These are phyloP conservation scores for Amylocarpus encephaloides DNA, from an alignment of 2,329 filamentous ascomycete species.

Conservation along the genomic window DNA sequence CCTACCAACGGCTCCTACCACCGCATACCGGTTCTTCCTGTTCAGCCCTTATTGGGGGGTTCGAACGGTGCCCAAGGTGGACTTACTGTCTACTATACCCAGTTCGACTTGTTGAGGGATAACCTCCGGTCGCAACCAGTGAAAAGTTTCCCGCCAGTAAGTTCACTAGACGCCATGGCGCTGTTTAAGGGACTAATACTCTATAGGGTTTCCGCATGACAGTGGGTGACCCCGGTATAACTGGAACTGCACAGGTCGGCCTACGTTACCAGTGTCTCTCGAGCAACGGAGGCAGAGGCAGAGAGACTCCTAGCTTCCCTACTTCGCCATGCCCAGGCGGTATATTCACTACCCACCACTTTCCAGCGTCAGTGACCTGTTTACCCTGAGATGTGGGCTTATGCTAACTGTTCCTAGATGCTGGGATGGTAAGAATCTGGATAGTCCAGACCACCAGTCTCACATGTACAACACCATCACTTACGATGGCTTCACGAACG, in stretches of 20 bases:
- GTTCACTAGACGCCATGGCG: neutral
- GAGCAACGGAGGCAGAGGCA: slow-evolving; percentile 7
- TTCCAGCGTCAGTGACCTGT: slow-evolving; percentile 18
- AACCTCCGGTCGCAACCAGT: slow-evolving; percentile 12
- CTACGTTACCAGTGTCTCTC: slow-evolving; percentile 12
- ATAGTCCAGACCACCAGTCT: slow-evolving; percentile 17
- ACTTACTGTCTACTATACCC: slow-evolving; percentile 18
- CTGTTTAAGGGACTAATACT: slow-evolving; percentile 2
- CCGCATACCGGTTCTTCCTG: slow-evolving; percentile 9
- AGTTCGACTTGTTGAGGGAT: slow-evolving; percentile 9
- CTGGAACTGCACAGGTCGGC: slow-evolving; percentile 5
- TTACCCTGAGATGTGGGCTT: neutral
- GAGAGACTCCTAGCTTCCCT: slow-evolving; percentile 11
- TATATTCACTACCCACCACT: slow-evolving; percentile 31
- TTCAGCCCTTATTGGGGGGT: slow-evolving; percentile 8
- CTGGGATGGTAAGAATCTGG: slow-evolving; percentile 21
- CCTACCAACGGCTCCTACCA: slow-evolving; percentile 17
- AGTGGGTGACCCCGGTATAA: slow-evolving; percentile 12
- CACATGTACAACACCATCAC: slow-evolving; percentile 26
- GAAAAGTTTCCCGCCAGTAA: slow-evolving; percentile 15
- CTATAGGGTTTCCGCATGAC: slow-evolving; percentile 20
- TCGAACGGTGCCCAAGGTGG: slow-evolving; percentile 13
- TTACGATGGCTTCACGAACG: slow-evolving; percentile 14
- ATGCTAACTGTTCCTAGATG: slow-evolving; percentile 12
- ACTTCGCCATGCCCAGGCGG: slow-evolving; percentile 26